Conservation (phyloP, 345 rosid species). For the Aquilaria sinensis region DNA sequence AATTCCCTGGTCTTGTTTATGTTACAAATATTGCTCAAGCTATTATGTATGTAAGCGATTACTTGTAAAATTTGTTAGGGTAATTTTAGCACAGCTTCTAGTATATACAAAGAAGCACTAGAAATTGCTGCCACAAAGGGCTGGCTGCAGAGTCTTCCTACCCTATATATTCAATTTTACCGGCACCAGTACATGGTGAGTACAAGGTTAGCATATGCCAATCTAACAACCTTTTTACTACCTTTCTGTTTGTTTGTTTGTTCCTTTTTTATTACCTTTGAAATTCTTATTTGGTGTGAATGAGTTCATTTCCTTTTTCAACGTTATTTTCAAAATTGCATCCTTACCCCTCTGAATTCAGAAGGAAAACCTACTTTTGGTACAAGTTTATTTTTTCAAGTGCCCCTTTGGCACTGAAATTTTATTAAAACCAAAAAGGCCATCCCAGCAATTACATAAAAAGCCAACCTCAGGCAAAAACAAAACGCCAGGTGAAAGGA, state of each 20-base stretch:
- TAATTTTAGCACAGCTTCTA: constrained; percentile 55
- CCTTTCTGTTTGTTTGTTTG: constrained; percentile 1
- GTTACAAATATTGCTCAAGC: not conserved
- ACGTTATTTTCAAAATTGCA: not conserved
- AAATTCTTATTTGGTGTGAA: not conserved
- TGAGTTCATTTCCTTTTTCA: not conserved
- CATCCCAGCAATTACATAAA: too few relatives aligned
- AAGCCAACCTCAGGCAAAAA: too few relatives aligned
- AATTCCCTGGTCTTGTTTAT: constrained; percentile 1
- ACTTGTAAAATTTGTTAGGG: constrained; percentile 43
- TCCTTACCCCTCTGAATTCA: not conserved
- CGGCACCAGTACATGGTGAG: constrained; percentile 63
- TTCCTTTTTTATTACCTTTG: not conserved
- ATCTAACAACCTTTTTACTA: not conserved
- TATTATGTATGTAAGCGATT: constrained; percentile 9
- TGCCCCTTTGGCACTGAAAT: not conserved
- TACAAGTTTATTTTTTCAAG: not conserved
- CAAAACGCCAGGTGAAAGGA: too few relatives aligned
- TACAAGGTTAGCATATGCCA: constrained; percentile 9
- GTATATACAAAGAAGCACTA: constrained; percentile 55
- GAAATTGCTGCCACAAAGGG: constrained; percentile 38
- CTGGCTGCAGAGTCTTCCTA: constrained; percentile 36
- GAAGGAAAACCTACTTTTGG: not conserved
- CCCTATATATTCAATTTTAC: constrained; percentile 58
- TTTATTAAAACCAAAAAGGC: too few relatives aligned